Evolutionary conservation across 2,329 filamentous ascomycete genomes (phyloP).

Genomic region (Penicillium oxalicum): DNA sequence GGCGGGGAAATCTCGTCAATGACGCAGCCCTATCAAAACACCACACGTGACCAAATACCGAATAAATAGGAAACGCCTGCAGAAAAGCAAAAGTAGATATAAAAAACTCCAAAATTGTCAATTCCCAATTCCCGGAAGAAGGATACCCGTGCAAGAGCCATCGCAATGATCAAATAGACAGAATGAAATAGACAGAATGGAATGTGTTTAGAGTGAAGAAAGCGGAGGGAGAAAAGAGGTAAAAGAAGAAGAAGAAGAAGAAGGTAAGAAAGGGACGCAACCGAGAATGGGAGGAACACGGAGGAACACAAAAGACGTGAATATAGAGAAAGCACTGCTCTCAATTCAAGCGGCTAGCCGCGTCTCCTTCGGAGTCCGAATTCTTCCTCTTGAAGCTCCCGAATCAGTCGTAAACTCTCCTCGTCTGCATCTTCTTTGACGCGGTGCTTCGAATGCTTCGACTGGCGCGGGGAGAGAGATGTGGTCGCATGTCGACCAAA

Average conservation of each 20-base stretch:
- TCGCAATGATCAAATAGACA: slow-evolving; percentile 6
- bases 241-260: slow-evolving; percentile 7
- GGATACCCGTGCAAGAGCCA: slow-evolving; percentile 15
- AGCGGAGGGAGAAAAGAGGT: slow-evolving; percentile 1
- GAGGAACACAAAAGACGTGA: not conserved
- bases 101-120: slow-evolving; percentile 17
- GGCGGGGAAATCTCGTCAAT: not conserved
- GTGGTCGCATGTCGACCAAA: slow-evolving; percentile 20
- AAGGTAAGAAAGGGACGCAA: not conserved
- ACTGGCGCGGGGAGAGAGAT: slow-evolving; percentile 25
- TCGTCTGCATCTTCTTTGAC: slow-evolving; percentile 33
- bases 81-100: slow-evolving; percentile 1
- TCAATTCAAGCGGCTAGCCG: slow-evolving; percentile 3
- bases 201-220: too few species aligned
- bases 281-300: not conserved
- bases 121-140: slow-evolving; percentile 11
- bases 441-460: slow-evolving; percentile 26
- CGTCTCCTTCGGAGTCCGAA: slow-evolving; percentile 39
- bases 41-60: not conserved
- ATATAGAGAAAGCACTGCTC: not conserved
- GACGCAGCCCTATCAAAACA: not conserved
- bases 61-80: slow-evolving; percentile 7
- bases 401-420: slow-evolving; percentile 41
- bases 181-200: slow-evolving; percentile 2
- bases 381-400: slow-evolving; percentile 42